phyloP scores from a whole-genome alignment of 176 grass and related monocot species.

The Thalia dealbata region DNA sequence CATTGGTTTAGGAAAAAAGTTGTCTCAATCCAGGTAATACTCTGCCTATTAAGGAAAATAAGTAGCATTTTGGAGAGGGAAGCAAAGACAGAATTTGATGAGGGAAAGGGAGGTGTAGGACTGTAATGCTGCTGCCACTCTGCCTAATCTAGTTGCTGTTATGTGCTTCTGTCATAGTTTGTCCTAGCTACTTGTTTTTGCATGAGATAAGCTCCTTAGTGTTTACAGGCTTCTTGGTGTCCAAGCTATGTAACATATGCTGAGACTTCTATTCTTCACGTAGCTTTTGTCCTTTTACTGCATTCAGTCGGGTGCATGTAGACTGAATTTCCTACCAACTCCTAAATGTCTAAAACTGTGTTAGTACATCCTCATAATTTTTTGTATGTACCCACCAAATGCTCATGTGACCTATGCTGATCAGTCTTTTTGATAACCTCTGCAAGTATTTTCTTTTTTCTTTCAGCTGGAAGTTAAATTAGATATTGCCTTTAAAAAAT shows the following conservation, averaged over 20 bases:
- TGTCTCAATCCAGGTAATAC: background rate
- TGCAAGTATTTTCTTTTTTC: background rate
- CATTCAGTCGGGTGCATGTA: too few relatives aligned
- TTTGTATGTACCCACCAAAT: too few relatives aligned
- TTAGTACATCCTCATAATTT: background rate
- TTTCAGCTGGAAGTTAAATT: background rate
- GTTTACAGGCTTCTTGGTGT: background rate
- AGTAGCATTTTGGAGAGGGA: background rate
- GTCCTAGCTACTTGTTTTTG: too few relatives aligned
- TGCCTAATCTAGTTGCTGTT: too few relatives aligned
- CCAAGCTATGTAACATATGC: background rate
- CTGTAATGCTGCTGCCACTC: too few relatives aligned
- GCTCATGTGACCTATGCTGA: background rate
- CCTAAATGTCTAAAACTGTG: background rate
- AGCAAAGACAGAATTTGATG: background rate
- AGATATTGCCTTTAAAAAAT: background rate
- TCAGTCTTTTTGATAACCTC: background rate
- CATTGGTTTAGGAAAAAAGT: too few relatives aligned
- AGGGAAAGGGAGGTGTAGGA: too few relatives aligned
- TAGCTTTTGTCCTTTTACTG: too few relatives aligned
- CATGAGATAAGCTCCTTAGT: too few relatives aligned
- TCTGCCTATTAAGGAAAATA: background rate
- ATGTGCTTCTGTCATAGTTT: too few relatives aligned
- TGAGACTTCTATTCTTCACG: background rate
- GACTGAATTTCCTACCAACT: too few relatives aligned